phyloP scores from a whole-genome alignment of 176 grass and related monocot species.

The Aegilops longissima region DNA sequence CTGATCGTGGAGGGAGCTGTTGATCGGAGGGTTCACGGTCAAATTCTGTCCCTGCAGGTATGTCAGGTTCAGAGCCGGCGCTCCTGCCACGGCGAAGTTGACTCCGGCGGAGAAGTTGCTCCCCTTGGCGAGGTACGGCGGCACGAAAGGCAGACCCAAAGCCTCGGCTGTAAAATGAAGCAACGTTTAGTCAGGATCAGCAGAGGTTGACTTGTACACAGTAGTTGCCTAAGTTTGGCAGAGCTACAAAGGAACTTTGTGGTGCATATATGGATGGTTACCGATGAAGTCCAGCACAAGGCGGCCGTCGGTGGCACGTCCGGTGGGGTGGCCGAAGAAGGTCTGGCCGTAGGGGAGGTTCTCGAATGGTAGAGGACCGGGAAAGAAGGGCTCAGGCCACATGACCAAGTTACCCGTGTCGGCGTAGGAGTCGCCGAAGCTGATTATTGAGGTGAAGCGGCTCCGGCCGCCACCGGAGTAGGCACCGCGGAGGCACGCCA shows the following conservation, averaged over 20 bases:
- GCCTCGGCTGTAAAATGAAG: slow-evolving; percentile 18
- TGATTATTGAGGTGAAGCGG: slow-evolving; percentile 35
- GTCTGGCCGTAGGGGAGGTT: slow-evolving; percentile 42
- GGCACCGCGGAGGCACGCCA: not conserved
- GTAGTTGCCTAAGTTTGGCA: not conserved
- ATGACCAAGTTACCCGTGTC: slow-evolving; percentile 48
- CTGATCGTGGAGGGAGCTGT: slow-evolving; percentile 47
- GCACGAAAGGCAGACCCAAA: slow-evolving; percentile 45
- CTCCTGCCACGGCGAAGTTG: slow-evolving; percentile 47
- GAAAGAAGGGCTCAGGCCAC: not conserved
- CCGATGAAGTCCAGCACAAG: slow-evolving; percentile 50
- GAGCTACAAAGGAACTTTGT: too few relatives aligned
- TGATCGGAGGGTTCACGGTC: not conserved
- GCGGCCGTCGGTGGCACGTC: slow-evolving; percentile 45
- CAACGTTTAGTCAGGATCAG: not conserved
- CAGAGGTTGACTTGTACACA: not conserved
- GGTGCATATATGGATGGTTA: not conserved
- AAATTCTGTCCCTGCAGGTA: slow-evolving; percentile 41
- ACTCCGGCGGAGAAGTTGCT: slow-evolving; percentile 40
- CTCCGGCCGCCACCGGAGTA: not conserved
- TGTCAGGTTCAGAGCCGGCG: slow-evolving; percentile 33
- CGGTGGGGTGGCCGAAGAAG: slow-evolving; percentile 42
- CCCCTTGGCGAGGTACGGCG: slow-evolving; percentile 19
- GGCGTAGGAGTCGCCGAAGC: slow-evolving; percentile 44
- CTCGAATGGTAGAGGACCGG: not conserved